These are phyloP conservation scores for Candida railenensis DNA, from an alignment of 805 yeast species.

Conservation along the genomic window DNA sequence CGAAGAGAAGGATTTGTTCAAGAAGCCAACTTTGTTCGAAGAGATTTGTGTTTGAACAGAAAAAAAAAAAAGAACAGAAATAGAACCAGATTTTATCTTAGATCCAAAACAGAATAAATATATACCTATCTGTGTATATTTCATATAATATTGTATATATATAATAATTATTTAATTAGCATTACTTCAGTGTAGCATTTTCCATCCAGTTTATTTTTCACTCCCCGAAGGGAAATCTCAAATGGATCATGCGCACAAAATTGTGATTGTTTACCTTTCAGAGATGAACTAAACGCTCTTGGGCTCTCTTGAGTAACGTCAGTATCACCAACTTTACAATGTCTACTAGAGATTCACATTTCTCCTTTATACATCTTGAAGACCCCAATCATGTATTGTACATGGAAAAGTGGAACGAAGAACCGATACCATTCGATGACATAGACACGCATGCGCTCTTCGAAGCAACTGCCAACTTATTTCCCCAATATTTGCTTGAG, in stretches of 20 bases:
- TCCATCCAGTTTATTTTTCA: no score
- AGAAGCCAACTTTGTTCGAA: slow-evolving; percentile 49
- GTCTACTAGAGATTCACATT: slow-evolving; percentile 19
- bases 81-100: neutral
- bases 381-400: slow-evolving; percentile 39
- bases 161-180: no score
- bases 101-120: neutral
- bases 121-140: neutral
- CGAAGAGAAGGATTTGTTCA: slow-evolving; percentile 39
- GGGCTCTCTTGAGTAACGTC: neutral
- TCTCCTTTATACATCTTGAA: slow-evolving; percentile 34
- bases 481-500: slow-evolving; percentile 36
- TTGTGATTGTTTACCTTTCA: neutral
- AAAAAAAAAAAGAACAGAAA: neutral
- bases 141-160: no score
- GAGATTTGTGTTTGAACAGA: slow-evolving; percentile 25
- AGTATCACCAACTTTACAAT: slow-evolving; percentile 2
- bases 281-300: no score
- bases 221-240: no score
- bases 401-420: slow-evolving; percentile 43
- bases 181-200: no score
- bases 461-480: slow-evolving; percentile 35
- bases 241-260: no score
- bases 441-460: slow-evolving; percentile 37
- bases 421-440: slow-evolving; percentile 39